phyloP scores from a whole-genome alignment of 139 green algal genomes.

The Diplosphaera chodatii region DNA sequence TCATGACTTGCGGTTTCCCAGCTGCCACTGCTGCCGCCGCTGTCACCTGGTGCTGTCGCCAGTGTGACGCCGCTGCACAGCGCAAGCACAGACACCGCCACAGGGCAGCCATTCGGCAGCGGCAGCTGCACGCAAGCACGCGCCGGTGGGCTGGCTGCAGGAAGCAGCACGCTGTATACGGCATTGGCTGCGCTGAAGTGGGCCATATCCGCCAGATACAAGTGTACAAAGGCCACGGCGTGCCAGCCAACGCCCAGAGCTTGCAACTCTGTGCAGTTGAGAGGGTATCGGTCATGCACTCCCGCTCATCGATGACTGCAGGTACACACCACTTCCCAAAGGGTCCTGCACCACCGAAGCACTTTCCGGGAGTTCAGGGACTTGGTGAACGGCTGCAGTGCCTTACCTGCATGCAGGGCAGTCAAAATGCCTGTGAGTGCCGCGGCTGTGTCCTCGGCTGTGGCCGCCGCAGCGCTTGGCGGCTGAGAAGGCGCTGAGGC shows the following conservation, averaged over 20 bases:
- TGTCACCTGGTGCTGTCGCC: neutral
- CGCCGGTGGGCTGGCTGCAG: conserved; percentile 61
- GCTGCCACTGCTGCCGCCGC: conserved; percentile 10
- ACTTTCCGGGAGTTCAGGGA: too few species aligned
- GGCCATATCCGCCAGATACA: conserved; percentile 84
- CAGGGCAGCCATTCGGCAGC: conserved; percentile 30
- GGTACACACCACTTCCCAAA: too few species aligned
- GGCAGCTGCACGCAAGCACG: conserved; percentile 76
- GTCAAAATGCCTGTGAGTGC: too few species aligned
- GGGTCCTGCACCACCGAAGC: too few species aligned
- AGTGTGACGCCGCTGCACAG: neutral
- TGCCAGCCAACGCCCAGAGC: conserved; percentile 29
- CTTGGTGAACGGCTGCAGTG: too few species aligned
- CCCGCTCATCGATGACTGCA: neutral
- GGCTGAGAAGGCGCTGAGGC: conserved; percentile 7
- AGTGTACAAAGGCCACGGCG: conserved; percentile 69
- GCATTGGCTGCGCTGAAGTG: conserved; percentile 82
- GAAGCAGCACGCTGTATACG: conserved; percentile 72
- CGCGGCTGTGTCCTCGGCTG: too few species aligned
- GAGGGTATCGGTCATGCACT: neutral
- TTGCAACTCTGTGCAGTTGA: conserved; percentile 19
- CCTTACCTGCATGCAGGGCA: too few species aligned
- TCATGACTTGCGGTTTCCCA: neutral
- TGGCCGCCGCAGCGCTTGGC: neutral
- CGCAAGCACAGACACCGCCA: conserved; percentile 35